Base-by-base conservation (phyloP, 1,284 basidiomycete species). In the Tilletia caries region DNA sequence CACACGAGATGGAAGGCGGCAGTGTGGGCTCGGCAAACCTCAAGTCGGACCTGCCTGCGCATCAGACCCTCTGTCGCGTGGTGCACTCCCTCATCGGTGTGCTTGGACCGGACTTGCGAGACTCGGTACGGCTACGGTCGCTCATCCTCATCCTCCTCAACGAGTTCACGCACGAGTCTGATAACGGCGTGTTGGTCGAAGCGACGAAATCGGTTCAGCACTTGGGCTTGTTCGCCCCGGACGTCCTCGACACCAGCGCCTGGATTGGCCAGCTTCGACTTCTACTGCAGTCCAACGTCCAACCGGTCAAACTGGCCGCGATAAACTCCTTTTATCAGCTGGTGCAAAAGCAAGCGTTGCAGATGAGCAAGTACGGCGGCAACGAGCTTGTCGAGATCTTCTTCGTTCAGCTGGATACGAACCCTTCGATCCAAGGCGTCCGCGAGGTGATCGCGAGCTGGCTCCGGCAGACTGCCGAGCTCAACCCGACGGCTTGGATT, bases 321-420 rank as follows among this genome's bases (percentile, higher is more conserved):
- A 95, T 97, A 81, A 93, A 95, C 76, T 93, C 92, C 0, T 86
- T 98, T 23, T 98, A 98, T 81, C 95, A 98, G 81, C 91, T 98
- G 25, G 94, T 98, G 0, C 96, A 98, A 85, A 91, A 93, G 71
- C 93, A 98, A 83, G 95, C 95, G 0, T 84, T 94, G 2, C 86
- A 90, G 3, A 92, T 98, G 88, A 96, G 93, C 18, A 91, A 91
- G 78, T 85, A 98, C 1, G 96, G 96, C 20, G 96, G 96, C 1
- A 94, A 98, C 83, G 88, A 88, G 64, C 87, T 99, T 8, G 96
- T 98, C 0, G 93, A 95, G 80, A 92, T 96, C 75, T 86, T 99
- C 8, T 98, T 98, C 81, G 91, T 90, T 0, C 91, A 98, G 88
- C 86, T 98, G 41, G 96, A 99, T 81, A 92, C 91, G 75, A 94